Conservation (phyloP, 1,139 yeast species). For the Candida pseudoviswanathii region DNA sequence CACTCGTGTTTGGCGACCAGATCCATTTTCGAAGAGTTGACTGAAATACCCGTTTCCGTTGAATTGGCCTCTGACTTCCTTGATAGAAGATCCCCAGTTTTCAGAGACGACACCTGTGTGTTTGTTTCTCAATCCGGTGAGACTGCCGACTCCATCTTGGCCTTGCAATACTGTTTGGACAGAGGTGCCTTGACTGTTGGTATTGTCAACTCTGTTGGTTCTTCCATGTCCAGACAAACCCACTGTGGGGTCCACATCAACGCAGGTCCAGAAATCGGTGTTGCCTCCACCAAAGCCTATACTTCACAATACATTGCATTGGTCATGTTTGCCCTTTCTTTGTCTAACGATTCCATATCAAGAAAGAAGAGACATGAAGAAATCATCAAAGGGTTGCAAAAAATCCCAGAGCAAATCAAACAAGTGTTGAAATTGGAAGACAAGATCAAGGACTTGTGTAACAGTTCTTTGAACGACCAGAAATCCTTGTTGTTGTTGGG, state of each 20-base stretch:
- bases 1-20: slow-evolving; percentile 98
- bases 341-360: slow-evolving; percentile 89
- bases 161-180: slow-evolving; percentile 92
- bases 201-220: slow-evolving; percentile 91
- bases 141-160: slow-evolving; percentile 98
- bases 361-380: slow-evolving; percentile 74
- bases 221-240: slow-evolving; percentile 91
- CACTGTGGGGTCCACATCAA: slow-evolving; percentile 99
- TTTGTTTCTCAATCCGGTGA: slow-evolving; percentile 99
- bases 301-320: slow-evolving; percentile 97
- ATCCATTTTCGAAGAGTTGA: slow-evolving; percentile 92
- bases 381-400: slow-evolving; percentile 82
- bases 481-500: slow-evolving; percentile 90
- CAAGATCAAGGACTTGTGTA: slow-evolving; percentile 75
- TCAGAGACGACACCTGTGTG: slow-evolving; percentile 96
- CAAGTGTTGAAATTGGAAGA: slow-evolving; percentile 74
- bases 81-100: slow-evolving; percentile 93
- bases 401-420: slow-evolving; percentile 84
- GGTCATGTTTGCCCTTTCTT: slow-evolving; percentile 93
- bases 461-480: slow-evolving; percentile 70
- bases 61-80: slow-evolving; percentile 97
- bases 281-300: slow-evolving; percentile 99
- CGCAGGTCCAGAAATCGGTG: slow-evolving; percentile 99
- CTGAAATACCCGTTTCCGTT: slow-evolving; percentile 94
- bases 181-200: slow-evolving; percentile 98